Conservation (phyloP, 75 land plant genomes). For the Cunninghamia lanceolata region DNA sequence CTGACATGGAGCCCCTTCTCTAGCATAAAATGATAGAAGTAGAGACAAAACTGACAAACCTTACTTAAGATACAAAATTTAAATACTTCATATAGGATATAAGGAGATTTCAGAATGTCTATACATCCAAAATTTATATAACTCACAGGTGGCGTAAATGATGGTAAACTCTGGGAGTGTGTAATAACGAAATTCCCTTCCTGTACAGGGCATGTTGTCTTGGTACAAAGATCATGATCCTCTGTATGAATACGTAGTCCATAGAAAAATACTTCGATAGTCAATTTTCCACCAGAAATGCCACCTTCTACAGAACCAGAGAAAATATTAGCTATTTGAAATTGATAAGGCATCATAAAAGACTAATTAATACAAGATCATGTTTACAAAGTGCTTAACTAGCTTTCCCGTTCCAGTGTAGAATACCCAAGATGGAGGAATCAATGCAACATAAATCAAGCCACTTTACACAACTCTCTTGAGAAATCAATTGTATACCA, state of each 20-base stretch:
- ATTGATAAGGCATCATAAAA: background rate
- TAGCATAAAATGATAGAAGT: background rate
- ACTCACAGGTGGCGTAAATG: slow-evolving; percentile 73
- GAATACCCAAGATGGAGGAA: background rate
- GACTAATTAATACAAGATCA: background rate
- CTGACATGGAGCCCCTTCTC: background rate
- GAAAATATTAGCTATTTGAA: background rate
- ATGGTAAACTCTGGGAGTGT: slow-evolving; percentile 48
- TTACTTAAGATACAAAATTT: background rate
- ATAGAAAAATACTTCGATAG: slow-evolving; percentile 43
- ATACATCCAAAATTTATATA: background rate
- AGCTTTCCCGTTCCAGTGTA: background rate
- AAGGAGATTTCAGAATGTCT: background rate
- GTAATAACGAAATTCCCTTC: slow-evolving; percentile 50
- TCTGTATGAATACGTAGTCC: slow-evolving; percentile 48
- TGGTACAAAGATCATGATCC: slow-evolving; percentile 40
- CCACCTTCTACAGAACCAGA: slow-evolving; percentile 22
- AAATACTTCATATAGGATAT: background rate
- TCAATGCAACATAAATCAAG: background rate
- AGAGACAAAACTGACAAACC: background rate
- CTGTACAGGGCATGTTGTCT: slow-evolving; percentile 53
- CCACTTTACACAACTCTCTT: background rate
- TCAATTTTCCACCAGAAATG: slow-evolving; percentile 40
- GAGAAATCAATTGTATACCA: background rate
- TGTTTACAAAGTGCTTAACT: background rate